A percentile compares a stretch with the other conserved stretches of the same genome.
These are phyloP conservation scores for Penicillium sp. DNA, from an alignment of 2,329 filamentous ascomycete species.

Conservation along the genomic window DNA sequence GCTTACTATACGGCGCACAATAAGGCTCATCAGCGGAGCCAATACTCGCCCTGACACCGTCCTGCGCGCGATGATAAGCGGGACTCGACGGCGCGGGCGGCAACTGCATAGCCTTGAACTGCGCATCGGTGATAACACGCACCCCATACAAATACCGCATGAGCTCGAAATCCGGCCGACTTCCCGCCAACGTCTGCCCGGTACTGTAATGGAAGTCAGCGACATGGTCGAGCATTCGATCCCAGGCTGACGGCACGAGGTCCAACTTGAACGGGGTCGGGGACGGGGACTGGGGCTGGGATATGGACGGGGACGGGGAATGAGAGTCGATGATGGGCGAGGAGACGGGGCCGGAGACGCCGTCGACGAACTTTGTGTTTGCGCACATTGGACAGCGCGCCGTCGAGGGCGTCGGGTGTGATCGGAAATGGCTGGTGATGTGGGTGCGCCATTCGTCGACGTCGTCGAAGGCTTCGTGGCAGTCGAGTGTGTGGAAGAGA, in stretches of 20 bases:
- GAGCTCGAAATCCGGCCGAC: constrained; percentile 45
- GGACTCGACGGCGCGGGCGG: constrained; percentile 39
- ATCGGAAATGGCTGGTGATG: constrained; percentile 48
- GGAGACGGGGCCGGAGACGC: constrained; percentile 17
- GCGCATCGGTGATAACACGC: constrained; percentile 45
- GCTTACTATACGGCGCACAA: constrained; percentile 41
- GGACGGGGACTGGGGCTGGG: background rate
- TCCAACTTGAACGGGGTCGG: background rate
- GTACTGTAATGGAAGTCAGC: constrained; percentile 42
- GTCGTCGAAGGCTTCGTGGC: constrained; percentile 42
- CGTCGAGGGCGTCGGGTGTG: constrained; percentile 40
- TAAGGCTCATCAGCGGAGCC: constrained; percentile 44
- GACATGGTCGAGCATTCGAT: constrained; percentile 46
- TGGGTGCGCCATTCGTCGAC: constrained; percentile 45
- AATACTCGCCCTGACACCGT: constrained; percentile 37
- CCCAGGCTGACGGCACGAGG: constrained; percentile 37
- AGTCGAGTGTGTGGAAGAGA: constrained; percentile 50
- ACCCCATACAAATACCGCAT: constrained; percentile 49
- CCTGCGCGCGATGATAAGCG: constrained; percentile 40
- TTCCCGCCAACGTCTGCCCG: constrained; percentile 44
- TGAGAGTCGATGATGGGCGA: constrained; percentile 1
- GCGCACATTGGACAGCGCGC: constrained; percentile 49
- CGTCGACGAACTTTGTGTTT: constrained; percentile 21
- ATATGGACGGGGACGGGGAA: background rate
- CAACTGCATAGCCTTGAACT: constrained; percentile 48